phyloP scores from a whole-genome alignment of 192 early-diverging fungal species.

The Backusella circina region DNA sequence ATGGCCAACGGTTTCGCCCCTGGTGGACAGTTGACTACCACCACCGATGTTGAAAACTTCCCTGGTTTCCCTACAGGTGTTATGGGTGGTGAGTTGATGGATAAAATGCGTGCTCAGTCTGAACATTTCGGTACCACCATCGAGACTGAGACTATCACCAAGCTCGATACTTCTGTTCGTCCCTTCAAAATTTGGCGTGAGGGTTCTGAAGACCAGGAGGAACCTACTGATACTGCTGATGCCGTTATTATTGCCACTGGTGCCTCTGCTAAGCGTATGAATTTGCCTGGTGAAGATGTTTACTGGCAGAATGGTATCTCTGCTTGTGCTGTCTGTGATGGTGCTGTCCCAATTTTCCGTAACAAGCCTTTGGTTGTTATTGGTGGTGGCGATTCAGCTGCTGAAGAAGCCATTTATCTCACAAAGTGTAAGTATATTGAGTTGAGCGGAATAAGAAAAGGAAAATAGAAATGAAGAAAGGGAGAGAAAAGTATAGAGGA shows the following conservation, averaged over 20 bases:
- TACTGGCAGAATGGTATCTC: slow-evolving; percentile 99
- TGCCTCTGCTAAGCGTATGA: slow-evolving; percentile 92
- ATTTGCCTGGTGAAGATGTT: slow-evolving; percentile 84
- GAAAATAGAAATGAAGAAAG: background rate
- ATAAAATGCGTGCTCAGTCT: slow-evolving; percentile 85
- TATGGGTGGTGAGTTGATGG: slow-evolving; percentile 83
- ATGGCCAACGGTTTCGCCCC: slow-evolving; percentile 80
- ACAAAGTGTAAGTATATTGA: slow-evolving; percentile 70
- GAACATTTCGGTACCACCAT: slow-evolving; percentile 83
- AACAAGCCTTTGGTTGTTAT: slow-evolving; percentile 94
- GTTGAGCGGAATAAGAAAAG: background rate
- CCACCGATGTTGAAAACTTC: slow-evolving; percentile 95
- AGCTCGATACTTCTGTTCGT: slow-evolving; percentile 73
- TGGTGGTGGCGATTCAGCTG: slow-evolving; percentile 94
- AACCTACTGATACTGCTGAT: slow-evolving; percentile 76
- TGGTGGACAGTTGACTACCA: slow-evolving; percentile 82
- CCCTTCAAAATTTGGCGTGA: slow-evolving; percentile 91
- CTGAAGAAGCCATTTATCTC: slow-evolving; percentile 95
- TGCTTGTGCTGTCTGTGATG: slow-evolving; percentile 99
- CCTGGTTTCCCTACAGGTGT: slow-evolving; percentile 96
- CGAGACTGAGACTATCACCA: slow-evolving; percentile 85
- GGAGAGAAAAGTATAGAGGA: background rate
- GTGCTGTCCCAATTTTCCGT: slow-evolving; percentile 95
- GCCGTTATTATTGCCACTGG: slow-evolving; percentile 95
- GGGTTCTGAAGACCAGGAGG: slow-evolving; percentile 63